Evolutionary conservation across 2,329 filamentous ascomycete species (phyloP).

Genomic region (Cryoendolithus antarcticus): DNA sequence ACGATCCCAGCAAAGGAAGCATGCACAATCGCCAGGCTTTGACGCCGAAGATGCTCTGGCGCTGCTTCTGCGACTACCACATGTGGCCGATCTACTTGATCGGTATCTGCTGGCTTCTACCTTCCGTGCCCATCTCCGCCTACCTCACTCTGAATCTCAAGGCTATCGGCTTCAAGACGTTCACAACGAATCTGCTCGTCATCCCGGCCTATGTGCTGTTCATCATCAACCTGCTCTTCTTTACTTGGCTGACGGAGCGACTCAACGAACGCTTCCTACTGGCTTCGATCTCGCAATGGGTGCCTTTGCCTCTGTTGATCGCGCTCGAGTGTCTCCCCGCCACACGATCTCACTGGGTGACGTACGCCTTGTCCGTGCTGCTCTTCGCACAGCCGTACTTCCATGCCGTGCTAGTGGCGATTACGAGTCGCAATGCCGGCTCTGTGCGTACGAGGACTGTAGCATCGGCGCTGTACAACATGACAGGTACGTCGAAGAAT

Average conservation of each 20-base stretch:
- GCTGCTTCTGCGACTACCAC: constrained; percentile 26
- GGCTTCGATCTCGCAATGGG: constrained; percentile 29
- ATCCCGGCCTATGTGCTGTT: constrained; percentile 31
- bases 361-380: constrained; percentile 27
- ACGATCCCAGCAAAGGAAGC: constrained; percentile 44
- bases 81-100: constrained; percentile 12
- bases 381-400: constrained; percentile 30
- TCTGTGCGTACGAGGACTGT: constrained; percentile 44
- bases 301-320: constrained; percentile 29
- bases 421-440: constrained; percentile 51
- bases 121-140: constrained; percentile 30
- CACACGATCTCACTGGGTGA: constrained; percentile 25
- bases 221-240: constrained; percentile 40
- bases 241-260: constrained; percentile 38
- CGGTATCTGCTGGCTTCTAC: constrained; percentile 9
- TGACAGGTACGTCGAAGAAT: not conserved
- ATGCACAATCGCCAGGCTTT: constrained; percentile 50
- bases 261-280: constrained; percentile 42
- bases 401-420: constrained; percentile 48
- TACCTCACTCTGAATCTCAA: constrained; percentile 8
- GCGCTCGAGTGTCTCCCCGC: constrained; percentile 24
- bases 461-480: constrained; percentile 29
- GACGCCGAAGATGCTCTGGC: constrained; percentile 35
- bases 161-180: constrained; percentile 17
- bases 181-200: constrained; percentile 31